phyloP scores from a whole-genome alignment of 352 stramenopile species.

The Globisporangium recalcitrans region DNA sequence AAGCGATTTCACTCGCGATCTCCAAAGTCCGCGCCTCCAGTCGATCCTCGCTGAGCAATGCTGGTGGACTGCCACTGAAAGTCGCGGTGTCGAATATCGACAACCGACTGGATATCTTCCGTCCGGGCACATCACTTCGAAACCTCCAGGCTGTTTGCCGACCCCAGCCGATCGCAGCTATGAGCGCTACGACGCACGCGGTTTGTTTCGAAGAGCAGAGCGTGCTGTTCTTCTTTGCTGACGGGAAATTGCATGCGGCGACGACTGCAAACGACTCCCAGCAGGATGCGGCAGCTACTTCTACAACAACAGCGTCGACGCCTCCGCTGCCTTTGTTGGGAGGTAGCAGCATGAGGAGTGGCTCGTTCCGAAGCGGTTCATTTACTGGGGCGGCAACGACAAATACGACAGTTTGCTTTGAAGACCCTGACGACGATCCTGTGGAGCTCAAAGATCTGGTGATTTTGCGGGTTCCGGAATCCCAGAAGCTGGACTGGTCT shows the following conservation, averaged over 20 bases:
- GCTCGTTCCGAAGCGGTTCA: slow-evolving; percentile 4
- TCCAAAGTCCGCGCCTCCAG: slow-evolving; percentile 17
- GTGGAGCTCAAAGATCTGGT: slow-evolving; percentile 28
- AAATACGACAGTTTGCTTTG: slow-evolving; percentile 16
- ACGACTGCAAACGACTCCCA: slow-evolving; percentile 14
- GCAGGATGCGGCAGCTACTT: slow-evolving; percentile 1
- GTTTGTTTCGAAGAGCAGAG: slow-evolving; percentile 31
- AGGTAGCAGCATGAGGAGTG: background rate
- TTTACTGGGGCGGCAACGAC: background rate
- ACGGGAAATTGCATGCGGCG: slow-evolving; percentile 29
- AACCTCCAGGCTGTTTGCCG: slow-evolving; percentile 28
- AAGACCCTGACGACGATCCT: slow-evolving; percentile 17
- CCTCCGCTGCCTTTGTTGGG: background rate
- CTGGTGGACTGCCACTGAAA: slow-evolving; percentile 17
- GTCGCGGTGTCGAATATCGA: slow-evolving; percentile 37
- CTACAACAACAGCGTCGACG: background rate
- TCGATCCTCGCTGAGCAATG: background rate
- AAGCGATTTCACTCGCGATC: slow-evolving; percentile 25
- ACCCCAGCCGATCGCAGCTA: slow-evolving; percentile 21
- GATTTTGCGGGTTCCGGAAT: slow-evolving; percentile 34
- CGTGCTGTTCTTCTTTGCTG: slow-evolving; percentile 33
- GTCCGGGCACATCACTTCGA: slow-evolving; percentile 27
- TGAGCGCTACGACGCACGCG: slow-evolving; percentile 30
- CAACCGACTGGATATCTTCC: slow-evolving; percentile 33
- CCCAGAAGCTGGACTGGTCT: slow-evolving; percentile 52